Evolutionary conservation across 2,329 filamentous ascomycete genomes (phyloP), one percentile per base, ranked within the genome.

Genomic region (Talaromyces sp.): DNA sequence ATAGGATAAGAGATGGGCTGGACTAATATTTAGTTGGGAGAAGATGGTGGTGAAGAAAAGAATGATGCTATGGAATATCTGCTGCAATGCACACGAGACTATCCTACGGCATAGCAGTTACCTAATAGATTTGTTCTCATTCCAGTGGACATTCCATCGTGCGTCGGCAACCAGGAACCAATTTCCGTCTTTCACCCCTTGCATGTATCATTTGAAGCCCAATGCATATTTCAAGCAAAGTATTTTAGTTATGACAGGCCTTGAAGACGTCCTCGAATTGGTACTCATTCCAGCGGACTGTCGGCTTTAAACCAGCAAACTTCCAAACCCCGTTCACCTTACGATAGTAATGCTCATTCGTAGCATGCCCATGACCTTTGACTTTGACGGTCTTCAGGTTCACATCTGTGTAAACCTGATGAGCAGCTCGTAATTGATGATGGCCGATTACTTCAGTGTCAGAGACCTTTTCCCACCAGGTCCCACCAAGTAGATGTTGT

Each of bases 401-500:
- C n/a, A 73, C 77, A 69, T 85, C 84, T 2, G 80, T 83, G 76
- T 87, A 88, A 60, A 84, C 80, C 77, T 88, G 85, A 71, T 88
- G 86, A 2, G 86, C 85, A 39, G 87, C 86, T 48, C 86, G 84
- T 58, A 88, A 76, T 77, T 88, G 86, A 75, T 87, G 85, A 71
- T 84, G 81, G n/a, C 85, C 86, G 65, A 86, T 76, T 58, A 87
- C 82, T 72, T 86, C 82, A n/a, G 80, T 84, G 65, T 86, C 85
- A 1, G 82, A 84, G 45, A 87, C 73, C 68, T 81, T 82, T 72
- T 85, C 81, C 83, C 83, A 88, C 74, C 83, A 83, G 19, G 83
- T 82, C 39, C 80, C 83, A 60, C 86, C 86, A 70, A 89, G 83
- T 71, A 89, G 84, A 77, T 89, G 87, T 74, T 90, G 87, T 7